Percentiles rank a stretch among this genome's conserved stretches.
These are phyloP conservation scores for Boechera stricta DNA, from an alignment of 345 rosid species.

Conservation along the genomic window DNA sequence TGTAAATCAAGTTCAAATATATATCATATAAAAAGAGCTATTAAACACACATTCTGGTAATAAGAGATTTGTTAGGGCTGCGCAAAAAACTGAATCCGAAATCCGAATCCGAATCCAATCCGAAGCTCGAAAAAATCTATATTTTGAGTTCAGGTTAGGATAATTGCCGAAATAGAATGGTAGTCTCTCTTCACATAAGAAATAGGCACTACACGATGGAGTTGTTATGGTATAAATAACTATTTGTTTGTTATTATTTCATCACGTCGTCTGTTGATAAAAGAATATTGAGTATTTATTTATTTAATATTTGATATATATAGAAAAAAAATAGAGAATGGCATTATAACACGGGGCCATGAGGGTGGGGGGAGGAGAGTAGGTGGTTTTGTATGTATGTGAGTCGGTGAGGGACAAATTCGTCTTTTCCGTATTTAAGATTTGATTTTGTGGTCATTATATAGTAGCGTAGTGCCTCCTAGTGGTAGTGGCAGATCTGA, in stretches of 20 bases:
- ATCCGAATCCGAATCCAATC: too few relatives aligned
- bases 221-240: background rate
- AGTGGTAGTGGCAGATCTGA: conserved; percentile 11
- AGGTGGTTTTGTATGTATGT: conserved; percentile 37
- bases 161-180: too few relatives aligned
- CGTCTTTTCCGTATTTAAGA: conserved; percentile 10
- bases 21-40: too few relatives aligned
- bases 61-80: too few relatives aligned
- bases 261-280: background rate
- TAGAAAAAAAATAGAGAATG: background rate
- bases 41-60: too few relatives aligned
- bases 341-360: conserved; percentile 7
- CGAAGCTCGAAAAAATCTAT: too few relatives aligned
- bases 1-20: too few relatives aligned
- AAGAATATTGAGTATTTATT: background rate
- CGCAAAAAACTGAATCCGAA: too few relatives aligned
- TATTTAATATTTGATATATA: background rate
- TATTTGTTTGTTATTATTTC: background rate
- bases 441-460: conserved; percentile 31
- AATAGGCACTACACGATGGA: conserved; percentile 11
- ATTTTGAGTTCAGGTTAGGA: too few relatives aligned
- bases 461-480: conserved; percentile 1
- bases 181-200: background rate
- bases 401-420: conserved; percentile 45
- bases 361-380: conserved; percentile 29